Conservation (phyloP, 2,329 filamentous ascomycete species). For the Sclerotinia trifoliorum region DNA sequence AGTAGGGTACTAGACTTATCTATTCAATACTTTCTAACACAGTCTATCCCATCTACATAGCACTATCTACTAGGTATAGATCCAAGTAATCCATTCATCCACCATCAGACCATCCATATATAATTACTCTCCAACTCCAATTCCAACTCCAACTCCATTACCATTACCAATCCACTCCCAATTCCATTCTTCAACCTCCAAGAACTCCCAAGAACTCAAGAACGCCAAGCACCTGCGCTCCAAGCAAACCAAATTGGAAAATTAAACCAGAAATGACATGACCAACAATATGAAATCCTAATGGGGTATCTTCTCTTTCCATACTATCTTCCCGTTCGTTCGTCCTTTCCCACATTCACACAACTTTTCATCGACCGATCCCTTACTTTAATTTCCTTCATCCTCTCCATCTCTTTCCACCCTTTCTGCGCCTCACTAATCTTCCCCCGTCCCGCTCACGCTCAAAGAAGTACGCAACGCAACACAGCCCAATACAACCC, state of each 20-base stretch:
- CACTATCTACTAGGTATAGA: no score
- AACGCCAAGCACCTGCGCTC: neutral
- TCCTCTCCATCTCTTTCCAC: neutral
- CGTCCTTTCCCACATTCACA: neutral
- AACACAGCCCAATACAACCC: neutral
- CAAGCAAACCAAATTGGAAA: neutral
- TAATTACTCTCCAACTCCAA: no score
- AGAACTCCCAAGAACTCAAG: neutral
- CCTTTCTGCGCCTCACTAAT: neutral
- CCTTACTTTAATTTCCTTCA: neutral
- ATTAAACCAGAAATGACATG: neutral
- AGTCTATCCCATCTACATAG: no score
- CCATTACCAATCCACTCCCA: no score
- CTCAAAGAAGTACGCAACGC: neutral
- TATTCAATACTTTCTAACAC: no score
- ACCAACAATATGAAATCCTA: neutral
- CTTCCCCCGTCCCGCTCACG: neutral
- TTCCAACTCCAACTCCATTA: no score
- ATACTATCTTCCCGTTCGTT: neutral
- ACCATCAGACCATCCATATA: no score
- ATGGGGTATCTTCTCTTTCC: slow-evolving; percentile 1
- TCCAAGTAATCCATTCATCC: no score
- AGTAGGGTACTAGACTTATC: no score
- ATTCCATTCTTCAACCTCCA: no score
- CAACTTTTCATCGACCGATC: neutral